Evolutionary conservation across 1,284 basidiomycete genomes (phyloP).

Genomic region (Tylopilus sp.): DNA sequence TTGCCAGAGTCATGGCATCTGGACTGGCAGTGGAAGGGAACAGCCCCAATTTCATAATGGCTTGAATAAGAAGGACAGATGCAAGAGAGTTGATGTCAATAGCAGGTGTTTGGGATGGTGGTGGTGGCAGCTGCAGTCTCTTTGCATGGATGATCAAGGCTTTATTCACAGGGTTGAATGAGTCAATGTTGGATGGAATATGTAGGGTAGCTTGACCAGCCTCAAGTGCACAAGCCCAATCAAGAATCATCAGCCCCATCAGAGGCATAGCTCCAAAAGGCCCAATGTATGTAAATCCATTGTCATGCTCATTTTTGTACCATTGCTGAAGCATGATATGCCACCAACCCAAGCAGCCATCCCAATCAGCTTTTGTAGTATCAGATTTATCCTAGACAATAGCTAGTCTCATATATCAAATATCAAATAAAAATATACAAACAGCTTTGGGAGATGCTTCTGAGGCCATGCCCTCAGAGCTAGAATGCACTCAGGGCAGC

Average conservation of each 20-base stretch:
- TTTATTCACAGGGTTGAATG: conserved; percentile 20
- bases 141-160: conserved; percentile 1
- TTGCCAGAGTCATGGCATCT: not conserved
- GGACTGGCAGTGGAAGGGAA: not conserved
- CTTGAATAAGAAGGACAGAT: conserved; percentile 9
- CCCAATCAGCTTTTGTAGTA: not conserved
- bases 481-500: conserved; percentile 8
- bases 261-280: not conserved
- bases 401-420: not conserved
- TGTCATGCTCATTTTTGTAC: conserved; percentile 14
- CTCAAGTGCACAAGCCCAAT: conserved; percentile 12
- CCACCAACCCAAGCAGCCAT: conserved; percentile 1
- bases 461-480: not conserved
- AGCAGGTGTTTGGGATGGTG: not conserved
- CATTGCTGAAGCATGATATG: conserved; percentile 3
- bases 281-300: conserved; percentile 14
- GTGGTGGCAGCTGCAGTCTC: not conserved
- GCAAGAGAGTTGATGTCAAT: conserved; percentile 15
- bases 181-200: conserved; percentile 14
- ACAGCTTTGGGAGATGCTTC: no score
- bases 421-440: not conserved
- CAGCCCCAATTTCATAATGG: not conserved
- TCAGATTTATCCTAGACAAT: not conserved
- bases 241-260: conserved; percentile 12
- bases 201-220: not conserved